Evolutionary conservation across 768 basidiomycete species (phyloP).

Genomic region (Phaeolepiota aurea): DNA sequence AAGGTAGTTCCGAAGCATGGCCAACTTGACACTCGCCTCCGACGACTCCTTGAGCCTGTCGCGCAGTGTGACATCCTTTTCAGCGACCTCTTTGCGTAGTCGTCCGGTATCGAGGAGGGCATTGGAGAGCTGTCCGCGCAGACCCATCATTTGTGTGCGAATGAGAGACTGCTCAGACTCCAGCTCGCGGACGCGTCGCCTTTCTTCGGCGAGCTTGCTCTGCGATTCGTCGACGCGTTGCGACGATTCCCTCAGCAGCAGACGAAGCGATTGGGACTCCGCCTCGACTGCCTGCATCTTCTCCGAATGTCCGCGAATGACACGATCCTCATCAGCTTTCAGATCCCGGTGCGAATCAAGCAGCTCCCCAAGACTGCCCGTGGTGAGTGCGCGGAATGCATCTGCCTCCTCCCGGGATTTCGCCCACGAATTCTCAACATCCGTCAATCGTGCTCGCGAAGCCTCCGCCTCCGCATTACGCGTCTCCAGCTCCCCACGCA

Average conservation of each 20-base stretch:
- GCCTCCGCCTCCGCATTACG: constrained; percentile 68
- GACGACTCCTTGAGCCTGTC: constrained; percentile 59
- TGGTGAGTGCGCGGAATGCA: constrained; percentile 79
- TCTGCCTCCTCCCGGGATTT: constrained; percentile 93
- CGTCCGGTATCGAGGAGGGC: constrained; percentile 63
- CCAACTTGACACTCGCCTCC: constrained; percentile 65
- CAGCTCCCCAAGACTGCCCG: constrained; percentile 76
- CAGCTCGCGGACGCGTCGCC: constrained; percentile 50
- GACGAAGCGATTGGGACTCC: constrained; percentile 67
- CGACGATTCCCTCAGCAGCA: constrained; percentile 72
- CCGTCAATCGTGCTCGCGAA: constrained; percentile 54
- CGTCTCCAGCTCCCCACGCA: constrained; percentile 75
- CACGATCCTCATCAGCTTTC: constrained; percentile 74
- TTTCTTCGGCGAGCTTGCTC: constrained; percentile 57
- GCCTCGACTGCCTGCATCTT: constrained; percentile 74
- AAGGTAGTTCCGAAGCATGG: constrained; percentile 78
- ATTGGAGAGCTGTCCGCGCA: constrained; percentile 66
- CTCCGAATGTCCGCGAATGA: constrained; percentile 70
- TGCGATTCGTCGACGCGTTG: constrained; percentile 68
- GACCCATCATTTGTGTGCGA: constrained; percentile 63
- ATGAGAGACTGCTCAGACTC: constrained; percentile 58
- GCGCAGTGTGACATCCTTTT: constrained; percentile 55
- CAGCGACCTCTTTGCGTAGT: constrained; percentile 58
- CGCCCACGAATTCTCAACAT: constrained; percentile 86
- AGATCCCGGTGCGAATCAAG: constrained; percentile 84